Evolutionary conservation across 2,329 filamentous ascomycete genomes (phyloP), one percentile per base, ranked within the genome.

Genomic region (Alternaria solani): DNA sequence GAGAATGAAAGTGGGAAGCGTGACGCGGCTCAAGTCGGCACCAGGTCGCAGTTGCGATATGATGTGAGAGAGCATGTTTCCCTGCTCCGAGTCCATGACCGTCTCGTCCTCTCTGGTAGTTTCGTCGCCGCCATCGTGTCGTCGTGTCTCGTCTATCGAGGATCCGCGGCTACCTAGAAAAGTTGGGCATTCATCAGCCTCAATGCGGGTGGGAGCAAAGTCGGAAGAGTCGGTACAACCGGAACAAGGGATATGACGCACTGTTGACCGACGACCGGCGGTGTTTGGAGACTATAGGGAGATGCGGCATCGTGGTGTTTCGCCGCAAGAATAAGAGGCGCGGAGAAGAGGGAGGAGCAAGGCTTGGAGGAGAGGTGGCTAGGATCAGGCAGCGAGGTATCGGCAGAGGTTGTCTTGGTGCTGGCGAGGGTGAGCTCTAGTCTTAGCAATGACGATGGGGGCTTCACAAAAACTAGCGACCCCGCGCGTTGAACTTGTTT

Each of bases 11-110:
- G 95, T 99, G 41, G 95, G 95, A 57, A 99, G 85, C 36, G 95
- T 94, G 64, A 99, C 94, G 71, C 94, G 88, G 80, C 93, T 97
- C 70, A 99, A 84, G 79, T 99, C 95, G 72, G 95, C 95, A 67
- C 95, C 95, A 12, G 95, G 95, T 64, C 95, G 91, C 64, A 99
- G 86, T 82, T 99, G 95, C 53, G 94, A 96, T 76, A 99, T 98
- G 81, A 99, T 96, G 81, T 98, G 94, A 61, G 89, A 92, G 69
- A 99, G 90, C 74, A 99, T 91, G 86, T 94, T 97, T 81, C 94
- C 93, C 85, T 98, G 93, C 56, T 97, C 94, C 62, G 92, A 87
- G 81, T 96, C 93, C 73, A 97, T 89, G 63, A 94, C 86, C 58
- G 88, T 89, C 75, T 93, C 93, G 73, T 96, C 92, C 64, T 84